phyloP scores from a whole-genome alignment of 2,329 filamentous ascomycete genomes.

The Acephala macrosclerotiorum region DNA sequence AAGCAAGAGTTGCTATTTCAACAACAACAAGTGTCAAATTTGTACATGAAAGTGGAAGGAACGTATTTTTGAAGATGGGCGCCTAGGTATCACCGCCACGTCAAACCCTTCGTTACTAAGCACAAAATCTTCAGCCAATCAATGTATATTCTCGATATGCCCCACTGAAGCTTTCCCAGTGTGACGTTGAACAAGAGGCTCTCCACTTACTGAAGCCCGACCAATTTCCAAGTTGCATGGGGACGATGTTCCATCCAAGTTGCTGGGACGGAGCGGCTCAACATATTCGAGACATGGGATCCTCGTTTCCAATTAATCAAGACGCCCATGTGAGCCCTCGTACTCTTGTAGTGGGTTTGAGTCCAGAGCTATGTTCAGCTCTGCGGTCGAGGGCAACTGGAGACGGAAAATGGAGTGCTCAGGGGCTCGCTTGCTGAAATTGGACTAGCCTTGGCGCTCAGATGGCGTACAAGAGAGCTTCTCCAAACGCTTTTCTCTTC shows the following conservation, averaged over 20 bases:
- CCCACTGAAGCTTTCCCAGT: neutral
- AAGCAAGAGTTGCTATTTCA: neutral
- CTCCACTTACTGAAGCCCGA: neutral
- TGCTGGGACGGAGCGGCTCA: no score
- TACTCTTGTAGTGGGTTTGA: neutral
- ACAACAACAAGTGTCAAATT: neutral
- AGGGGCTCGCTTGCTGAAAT: conserved; percentile 5
- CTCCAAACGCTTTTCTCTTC: neutral
- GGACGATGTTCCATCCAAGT: no score
- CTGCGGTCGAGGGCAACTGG: neutral
- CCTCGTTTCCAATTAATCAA: no score
- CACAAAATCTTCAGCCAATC: neutral
- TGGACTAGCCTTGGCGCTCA: neutral
- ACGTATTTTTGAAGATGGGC: neutral
- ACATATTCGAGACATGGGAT: no score
- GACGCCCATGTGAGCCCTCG: no score
- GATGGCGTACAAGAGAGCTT: neutral
- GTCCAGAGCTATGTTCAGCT: neutral
- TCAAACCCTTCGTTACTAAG: neutral
- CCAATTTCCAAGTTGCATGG: neutral
- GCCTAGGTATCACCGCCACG: neutral
- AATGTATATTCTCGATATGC: neutral
- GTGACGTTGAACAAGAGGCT: no score
- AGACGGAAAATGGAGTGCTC: neutral
- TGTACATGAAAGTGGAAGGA: neutral